Conservation (phyloP, 2,329 filamentous ascomycete species). For the Calonectria naviculata region DNA sequence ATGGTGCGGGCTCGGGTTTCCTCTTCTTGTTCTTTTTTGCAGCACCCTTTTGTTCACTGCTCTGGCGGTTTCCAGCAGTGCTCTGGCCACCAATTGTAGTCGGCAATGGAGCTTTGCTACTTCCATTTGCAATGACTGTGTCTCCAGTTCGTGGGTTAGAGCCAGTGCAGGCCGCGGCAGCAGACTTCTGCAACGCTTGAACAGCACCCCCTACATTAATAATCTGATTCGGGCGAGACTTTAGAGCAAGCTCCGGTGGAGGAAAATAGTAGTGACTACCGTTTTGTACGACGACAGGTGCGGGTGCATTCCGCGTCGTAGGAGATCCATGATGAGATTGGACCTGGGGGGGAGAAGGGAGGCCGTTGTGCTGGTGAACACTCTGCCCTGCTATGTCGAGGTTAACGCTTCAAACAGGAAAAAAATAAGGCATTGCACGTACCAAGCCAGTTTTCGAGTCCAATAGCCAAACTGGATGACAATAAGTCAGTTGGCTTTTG, state of each 20-base stretch:
- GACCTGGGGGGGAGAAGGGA: conserved; percentile 41
- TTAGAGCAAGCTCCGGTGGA: conserved; percentile 1
- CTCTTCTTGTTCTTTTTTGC: conserved; percentile 19
- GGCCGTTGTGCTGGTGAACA: conserved; percentile 40
- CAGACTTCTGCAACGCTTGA: conserved; percentile 42
- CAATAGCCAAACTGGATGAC: conserved; percentile 37
- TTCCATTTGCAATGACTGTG: conserved; percentile 28
- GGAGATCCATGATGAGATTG: conserved; percentile 34
- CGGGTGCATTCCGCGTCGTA: conserved; percentile 25
- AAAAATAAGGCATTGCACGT: conserved; percentile 13
- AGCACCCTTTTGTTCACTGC: background rate
- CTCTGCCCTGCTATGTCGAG: conserved; percentile 41
- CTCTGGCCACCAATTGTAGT: no score
- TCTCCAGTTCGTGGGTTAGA: background rate
- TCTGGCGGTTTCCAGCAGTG: background rate
- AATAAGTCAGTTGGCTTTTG: conserved; percentile 39
- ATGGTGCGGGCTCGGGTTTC: conserved; percentile 8
- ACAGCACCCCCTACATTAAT: conserved; percentile 34
- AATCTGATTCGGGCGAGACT: background rate
- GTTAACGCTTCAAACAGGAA: conserved; percentile 26
- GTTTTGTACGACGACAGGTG: conserved; percentile 30
- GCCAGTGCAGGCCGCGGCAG: conserved; percentile 36
- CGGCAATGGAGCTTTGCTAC: background rate
- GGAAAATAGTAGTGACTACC: conserved; percentile 42
- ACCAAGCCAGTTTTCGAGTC: conserved; percentile 52